phyloP scores from a whole-genome alignment of 2,329 filamentous ascomycete species.

The Lasiodiplodia citricola region DNA sequence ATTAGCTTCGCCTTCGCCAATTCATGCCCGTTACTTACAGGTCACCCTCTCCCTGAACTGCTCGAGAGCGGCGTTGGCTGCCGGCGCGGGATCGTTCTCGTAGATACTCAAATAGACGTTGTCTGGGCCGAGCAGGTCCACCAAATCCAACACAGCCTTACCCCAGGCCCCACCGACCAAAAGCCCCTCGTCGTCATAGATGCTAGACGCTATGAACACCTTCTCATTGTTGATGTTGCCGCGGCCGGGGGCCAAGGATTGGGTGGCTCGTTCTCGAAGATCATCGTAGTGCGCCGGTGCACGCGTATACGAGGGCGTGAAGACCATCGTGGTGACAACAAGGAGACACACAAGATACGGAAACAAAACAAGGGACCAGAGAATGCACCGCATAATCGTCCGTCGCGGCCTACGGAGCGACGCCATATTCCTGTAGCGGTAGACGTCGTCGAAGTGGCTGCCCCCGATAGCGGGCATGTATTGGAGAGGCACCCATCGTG shows the following conservation, averaged over 20 bases:
- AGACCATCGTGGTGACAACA: constrained; percentile 52
- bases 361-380: constrained; percentile 39
- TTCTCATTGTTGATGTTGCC: constrained; percentile 65
- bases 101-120: constrained; percentile 77
- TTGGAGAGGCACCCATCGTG: constrained; percentile 20
- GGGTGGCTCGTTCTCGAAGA: constrained; percentile 43
- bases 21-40: constrained; percentile 40
- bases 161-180: constrained; percentile 71
- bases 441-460: constrained; percentile 12
- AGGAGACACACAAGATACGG: constrained; percentile 43
- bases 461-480: constrained; percentile 25
- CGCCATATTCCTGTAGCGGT: constrained; percentile 23
- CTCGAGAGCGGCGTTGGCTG: constrained; percentile 60
- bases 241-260: constrained; percentile 40
- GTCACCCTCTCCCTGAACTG: constrained; percentile 57
- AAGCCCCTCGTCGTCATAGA: constrained; percentile 68
- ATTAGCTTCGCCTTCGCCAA: not conserved
- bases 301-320: constrained; percentile 63
- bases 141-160: constrained; percentile 62
- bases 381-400: constrained; percentile 29
- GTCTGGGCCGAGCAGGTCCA: constrained; percentile 68
- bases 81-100: constrained; percentile 69
- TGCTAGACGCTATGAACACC: constrained; percentile 74
- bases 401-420: constrained; percentile 22
- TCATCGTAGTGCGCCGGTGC: constrained; percentile 59